phyloP scores from a whole-genome alignment of 805 yeast genomes.

The Grigorovia transvaalensis region DNA sequence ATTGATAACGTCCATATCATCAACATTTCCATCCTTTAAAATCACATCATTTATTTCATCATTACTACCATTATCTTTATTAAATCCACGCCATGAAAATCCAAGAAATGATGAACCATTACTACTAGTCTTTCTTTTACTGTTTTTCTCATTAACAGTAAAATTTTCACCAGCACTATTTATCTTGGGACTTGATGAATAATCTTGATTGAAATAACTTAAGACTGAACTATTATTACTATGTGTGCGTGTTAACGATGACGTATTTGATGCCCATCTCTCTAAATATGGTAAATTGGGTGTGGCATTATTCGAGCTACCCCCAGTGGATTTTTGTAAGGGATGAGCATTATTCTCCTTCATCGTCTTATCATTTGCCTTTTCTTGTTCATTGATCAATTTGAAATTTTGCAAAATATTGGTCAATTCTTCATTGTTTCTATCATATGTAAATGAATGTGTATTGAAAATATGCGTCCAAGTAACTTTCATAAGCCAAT shows the following conservation, averaged over 20 bases:
- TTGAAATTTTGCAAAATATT: conserved; percentile 1
- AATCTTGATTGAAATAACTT: conserved; percentile 11
- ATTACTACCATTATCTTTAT: conserved; percentile 13
- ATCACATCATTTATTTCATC: conserved; percentile 7
- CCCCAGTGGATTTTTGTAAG: background rate
- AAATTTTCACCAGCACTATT: conserved; percentile 3
- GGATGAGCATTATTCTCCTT: background rate
- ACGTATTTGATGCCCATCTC: conserved; percentile 22
- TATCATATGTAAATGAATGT: conserved; percentile 10
- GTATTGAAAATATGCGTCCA: conserved; percentile 25
- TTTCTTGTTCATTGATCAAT: background rate
- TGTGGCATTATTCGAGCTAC: background rate
- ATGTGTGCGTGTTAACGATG: conserved; percentile 20
- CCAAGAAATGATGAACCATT: conserved; percentile 28
- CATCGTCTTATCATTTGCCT: background rate
- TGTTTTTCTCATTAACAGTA: conserved; percentile 3
- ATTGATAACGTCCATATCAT: conserved; percentile 10
- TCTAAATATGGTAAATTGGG: conserved; percentile 20
- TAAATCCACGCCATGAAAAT: conserved; percentile 29
- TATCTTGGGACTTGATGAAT: background rate
- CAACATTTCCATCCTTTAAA: conserved; percentile 9
- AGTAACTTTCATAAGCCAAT: conserved; percentile 17
- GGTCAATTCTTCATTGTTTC: background rate
- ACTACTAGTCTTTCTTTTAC: conserved; percentile 10
- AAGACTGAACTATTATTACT: conserved; percentile 20